These are phyloP conservation scores for Cinnamomum chago DNA, from an alignment of 164 flowering plant species.

Conservation along the genomic window DNA sequence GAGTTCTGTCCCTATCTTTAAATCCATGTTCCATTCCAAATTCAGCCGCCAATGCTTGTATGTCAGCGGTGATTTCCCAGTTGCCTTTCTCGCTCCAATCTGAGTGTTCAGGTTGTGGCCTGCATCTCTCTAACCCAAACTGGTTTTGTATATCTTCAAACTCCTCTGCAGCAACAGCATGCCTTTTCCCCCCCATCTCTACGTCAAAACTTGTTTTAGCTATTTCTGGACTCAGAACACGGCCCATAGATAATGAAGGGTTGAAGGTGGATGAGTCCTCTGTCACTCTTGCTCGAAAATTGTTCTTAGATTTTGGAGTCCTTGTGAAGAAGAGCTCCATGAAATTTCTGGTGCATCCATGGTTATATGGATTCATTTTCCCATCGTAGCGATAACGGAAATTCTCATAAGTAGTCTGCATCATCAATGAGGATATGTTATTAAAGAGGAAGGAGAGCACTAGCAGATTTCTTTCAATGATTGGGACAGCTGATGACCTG, in stretches of 20 bases:
- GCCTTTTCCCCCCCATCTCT: constrained; percentile 51
- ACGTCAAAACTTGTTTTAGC: constrained; percentile 46
- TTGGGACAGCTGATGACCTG: background rate
- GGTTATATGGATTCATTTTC: constrained; percentile 60
- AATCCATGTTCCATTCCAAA: constrained; percentile 24
- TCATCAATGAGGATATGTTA: constrained; percentile 6
- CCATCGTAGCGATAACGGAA: constrained; percentile 63
- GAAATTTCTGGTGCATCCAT: constrained; percentile 40
- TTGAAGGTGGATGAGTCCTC: constrained; percentile 20
- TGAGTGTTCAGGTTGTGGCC: constrained; percentile 26
- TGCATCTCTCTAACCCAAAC: constrained; percentile 44
- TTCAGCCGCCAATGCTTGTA: constrained; percentile 30
- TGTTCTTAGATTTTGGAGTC: constrained; percentile 49
- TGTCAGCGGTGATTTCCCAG: constrained; percentile 54
- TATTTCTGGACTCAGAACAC: constrained; percentile 38
- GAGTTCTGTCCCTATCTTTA: constrained; percentile 23
- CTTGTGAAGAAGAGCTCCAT: constrained; percentile 48
- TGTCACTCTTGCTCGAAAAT: constrained; percentile 48
- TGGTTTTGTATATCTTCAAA: constrained; percentile 49
- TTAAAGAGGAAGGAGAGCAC: background rate
- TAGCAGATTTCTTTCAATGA: background rate
- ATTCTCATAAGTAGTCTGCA: constrained; percentile 88
- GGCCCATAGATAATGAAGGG: constrained; percentile 17
- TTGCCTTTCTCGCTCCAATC: constrained; percentile 32
- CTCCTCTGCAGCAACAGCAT: constrained; percentile 52